A percentile compares a stretch with the other conserved stretches of the same genome.
phyloP scores from a whole-genome alignment of 345 rosid species.

The Syzygium aqueum region DNA sequence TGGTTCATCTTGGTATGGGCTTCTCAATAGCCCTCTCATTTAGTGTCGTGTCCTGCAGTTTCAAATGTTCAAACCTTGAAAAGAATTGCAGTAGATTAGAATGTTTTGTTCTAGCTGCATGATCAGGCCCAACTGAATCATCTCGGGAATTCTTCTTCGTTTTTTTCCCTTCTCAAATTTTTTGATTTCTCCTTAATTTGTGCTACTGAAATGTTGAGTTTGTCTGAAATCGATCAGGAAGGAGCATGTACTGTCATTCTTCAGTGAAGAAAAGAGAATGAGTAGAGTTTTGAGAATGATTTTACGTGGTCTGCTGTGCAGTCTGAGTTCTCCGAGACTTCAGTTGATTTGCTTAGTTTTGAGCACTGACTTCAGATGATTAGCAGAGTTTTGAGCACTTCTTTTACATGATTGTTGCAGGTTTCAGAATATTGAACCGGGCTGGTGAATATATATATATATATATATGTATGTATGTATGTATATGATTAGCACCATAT shows the following conservation, averaged over 20 bases:
- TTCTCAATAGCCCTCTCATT: conserved; percentile 8
- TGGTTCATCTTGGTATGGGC: conserved; percentile 3
- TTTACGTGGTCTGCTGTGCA: neutral
- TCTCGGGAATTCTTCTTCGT: neutral
- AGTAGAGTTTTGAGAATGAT: neutral
- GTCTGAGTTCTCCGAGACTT: neutral
- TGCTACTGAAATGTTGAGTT: neutral
- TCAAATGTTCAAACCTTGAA: neutral
- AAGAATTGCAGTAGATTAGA: neutral
- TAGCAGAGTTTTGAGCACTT: neutral
- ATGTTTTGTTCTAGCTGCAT: neutral
- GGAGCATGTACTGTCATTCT: neutral
- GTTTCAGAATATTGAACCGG: neutral
- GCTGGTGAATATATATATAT: neutral
- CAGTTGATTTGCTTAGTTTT: neutral
- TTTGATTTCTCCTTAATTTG: neutral
- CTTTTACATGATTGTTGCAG: neutral
- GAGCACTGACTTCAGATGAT: neutral
- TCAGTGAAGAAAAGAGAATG: neutral
- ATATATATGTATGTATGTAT: no score
- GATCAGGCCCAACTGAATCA: neutral
- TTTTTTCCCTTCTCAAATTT: neutral
- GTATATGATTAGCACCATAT: neutral
- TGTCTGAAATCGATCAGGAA: neutral
- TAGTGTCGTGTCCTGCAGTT: neutral